A percentile compares a stretch with the other conserved stretches of the same genome.
Conservation (phyloP, 257 asterid species). For the Lycium barbarum region DNA sequence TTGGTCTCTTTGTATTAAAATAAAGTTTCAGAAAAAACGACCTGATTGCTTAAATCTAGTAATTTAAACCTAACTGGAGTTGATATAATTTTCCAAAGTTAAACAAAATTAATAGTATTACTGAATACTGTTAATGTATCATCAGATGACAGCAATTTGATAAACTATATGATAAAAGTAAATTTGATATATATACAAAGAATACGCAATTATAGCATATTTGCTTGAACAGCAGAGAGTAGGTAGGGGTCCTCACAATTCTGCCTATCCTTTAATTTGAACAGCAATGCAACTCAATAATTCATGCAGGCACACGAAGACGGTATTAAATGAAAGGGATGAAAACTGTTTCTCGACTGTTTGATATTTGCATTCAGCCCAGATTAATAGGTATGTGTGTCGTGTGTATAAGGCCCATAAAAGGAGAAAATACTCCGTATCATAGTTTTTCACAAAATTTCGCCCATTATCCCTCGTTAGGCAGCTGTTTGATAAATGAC, state of each 20-base stretch:
- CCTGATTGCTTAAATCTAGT: background rate
- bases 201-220: background rate
- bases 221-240: background rate
- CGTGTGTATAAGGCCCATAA: background rate
- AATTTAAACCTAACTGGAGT: background rate
- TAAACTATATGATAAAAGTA: background rate
- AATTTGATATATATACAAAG: too few relatives aligned
- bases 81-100: background rate
- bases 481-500: background rate
- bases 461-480: too few relatives aligned
- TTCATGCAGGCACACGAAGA: background rate
- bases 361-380: too few relatives aligned
- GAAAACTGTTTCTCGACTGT: background rate
- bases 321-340: conserved; percentile 7
- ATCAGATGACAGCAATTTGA: background rate
- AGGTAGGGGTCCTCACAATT: background rate
- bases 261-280: background rate
- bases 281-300: background rate
- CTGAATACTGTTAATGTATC: background rate
- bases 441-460: too few relatives aligned
- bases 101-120: background rate
- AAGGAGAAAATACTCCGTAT: background rate
- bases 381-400: background rate
- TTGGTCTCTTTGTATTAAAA: background rate
- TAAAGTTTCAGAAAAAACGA: background rate